Evolutionary conservation across 2,329 filamentous ascomycete genomes (phyloP).

Genomic region (Colletotrichum aenigma): DNA sequence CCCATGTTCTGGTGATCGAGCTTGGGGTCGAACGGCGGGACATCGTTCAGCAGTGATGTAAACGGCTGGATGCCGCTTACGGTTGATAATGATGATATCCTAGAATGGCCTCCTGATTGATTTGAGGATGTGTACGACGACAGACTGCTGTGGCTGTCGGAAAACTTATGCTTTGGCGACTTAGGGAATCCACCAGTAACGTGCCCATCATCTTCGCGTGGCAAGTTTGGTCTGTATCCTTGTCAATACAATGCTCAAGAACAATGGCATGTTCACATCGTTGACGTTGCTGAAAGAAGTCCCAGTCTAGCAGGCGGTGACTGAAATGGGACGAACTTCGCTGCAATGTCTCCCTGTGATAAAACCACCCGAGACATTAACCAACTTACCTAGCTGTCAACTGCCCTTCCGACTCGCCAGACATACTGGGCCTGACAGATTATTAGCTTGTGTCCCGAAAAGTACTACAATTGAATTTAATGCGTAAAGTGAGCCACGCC

Average conservation of each 20-base stretch:
- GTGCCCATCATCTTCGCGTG: slow-evolving; percentile 18
- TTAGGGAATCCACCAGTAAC: slow-evolving; percentile 21
- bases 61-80: slow-evolving; percentile 44
- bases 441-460: not conserved
- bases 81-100: slow-evolving; percentile 59
- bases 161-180: slow-evolving; percentile 44
- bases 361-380: not conserved
- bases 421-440: not conserved
- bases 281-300: not conserved
- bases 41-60: slow-evolving; percentile 37
- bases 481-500: not conserved
- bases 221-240: slow-evolving; percentile 22
- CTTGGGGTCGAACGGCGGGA: slow-evolving; percentile 41
- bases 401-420: slow-evolving; percentile 18
- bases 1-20: slow-evolving; percentile 25
- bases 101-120: slow-evolving; percentile 52
- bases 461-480: not conserved
- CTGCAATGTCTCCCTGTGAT: not conserved
- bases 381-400: slow-evolving; percentile 22
- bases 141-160: slow-evolving; percentile 57
- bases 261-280: not conserved
- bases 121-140: slow-evolving; percentile 54
- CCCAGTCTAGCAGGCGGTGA: not conserved
- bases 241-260: slow-evolving; percentile 13
- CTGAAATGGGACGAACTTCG: not conserved